A percentile compares a stretch with the other conserved stretches of the same genome.
These are phyloP conservation scores for Oryza officinalis DNA, from an alignment of 176 grass and related monocot genomes.

Conservation along the genomic window DNA sequence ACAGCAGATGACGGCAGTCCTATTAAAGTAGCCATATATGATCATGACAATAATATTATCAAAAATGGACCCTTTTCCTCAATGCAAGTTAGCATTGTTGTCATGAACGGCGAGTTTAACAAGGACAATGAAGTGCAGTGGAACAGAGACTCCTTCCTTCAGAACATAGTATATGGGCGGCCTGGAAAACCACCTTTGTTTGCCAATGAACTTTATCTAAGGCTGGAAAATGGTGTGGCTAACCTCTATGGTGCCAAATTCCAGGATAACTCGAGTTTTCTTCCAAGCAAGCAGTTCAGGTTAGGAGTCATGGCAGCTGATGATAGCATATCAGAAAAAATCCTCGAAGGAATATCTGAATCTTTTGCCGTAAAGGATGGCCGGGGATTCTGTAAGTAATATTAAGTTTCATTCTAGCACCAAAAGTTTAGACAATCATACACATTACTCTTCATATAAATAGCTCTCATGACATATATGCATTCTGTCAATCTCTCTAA, in stretches of 20 bases:
- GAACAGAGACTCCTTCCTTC: background rate
- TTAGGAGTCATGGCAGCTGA: constrained; percentile 39
- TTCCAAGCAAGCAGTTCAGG: constrained; percentile 30
- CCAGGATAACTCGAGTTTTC: constrained; percentile 32
- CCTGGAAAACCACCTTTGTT: constrained; percentile 14
- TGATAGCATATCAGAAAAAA: constrained; percentile 21
- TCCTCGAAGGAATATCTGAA: constrained; percentile 38
- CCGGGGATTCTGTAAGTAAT: constrained; percentile 27
- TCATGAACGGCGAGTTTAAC: constrained; percentile 32
- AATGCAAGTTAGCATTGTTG: constrained; percentile 31
- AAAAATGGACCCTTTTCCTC: constrained; percentile 30
- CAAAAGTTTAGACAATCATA: background rate
- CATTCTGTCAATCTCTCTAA: too few relatives aligned
- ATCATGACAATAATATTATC: background rate
- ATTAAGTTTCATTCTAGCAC: background rate
- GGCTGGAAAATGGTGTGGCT: constrained; percentile 30
- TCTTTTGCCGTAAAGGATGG: constrained; percentile 16
- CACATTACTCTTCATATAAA: too few relatives aligned
- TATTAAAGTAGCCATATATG: constrained; percentile 21
- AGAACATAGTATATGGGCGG: background rate
- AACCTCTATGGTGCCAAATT: background rate
- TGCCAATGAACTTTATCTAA: background rate
- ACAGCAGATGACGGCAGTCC: constrained; percentile 4
- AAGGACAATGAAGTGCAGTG: constrained; percentile 35
- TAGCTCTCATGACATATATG: background rate